phyloP scores from a whole-genome alignment of 345 rosid species.

The Raphanus raphanistrum region DNA sequence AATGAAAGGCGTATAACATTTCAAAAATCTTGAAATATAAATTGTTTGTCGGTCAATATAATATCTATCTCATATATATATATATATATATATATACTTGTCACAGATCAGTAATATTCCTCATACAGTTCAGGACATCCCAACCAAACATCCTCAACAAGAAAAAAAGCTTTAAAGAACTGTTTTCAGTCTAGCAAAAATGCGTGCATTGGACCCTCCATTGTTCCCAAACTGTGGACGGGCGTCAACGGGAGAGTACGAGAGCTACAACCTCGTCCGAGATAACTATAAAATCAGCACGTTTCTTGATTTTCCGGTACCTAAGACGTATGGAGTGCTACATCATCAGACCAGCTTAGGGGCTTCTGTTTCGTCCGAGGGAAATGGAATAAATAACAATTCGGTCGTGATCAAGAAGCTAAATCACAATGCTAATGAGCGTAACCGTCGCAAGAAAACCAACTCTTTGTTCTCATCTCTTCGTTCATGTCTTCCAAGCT shows the following conservation, averaged over 20 bases:
- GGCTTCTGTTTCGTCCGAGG: neutral
- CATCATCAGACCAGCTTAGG: neutral
- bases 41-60: too few species aligned
- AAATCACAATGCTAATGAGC: neutral
- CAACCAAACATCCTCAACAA: slow-evolving; percentile 11
- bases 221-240: neutral
- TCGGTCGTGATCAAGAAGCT: neutral
- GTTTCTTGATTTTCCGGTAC: slow-evolving; percentile 36
- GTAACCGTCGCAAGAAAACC: neutral
- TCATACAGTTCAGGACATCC: neutral
- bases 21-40: too few species aligned
- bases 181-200: neutral
- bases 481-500: neutral
- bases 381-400: neutral
- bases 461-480: neutral
- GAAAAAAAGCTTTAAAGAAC: neutral
- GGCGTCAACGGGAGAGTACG: slow-evolving; percentile 25
- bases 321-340: neutral
- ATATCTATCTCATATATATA: too few species aligned
- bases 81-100: too few species aligned
- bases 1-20: too few species aligned
- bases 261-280: slow-evolving; percentile 25
- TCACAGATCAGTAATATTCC: too few species aligned
- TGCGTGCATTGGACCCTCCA: slow-evolving; percentile 41
- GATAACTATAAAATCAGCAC: slow-evolving; percentile 10